phyloP scores from a whole-genome alignment of 129 eudicot species.

The carrot (Daucus carota) region DH1_v3.0 NC_030385.2:32052501-32053000 shows the following conservation, averaged over 20 bases:
- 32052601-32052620: neutral
- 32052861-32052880: neutral
- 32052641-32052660: neutral
- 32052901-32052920: neutral
- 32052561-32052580: slow-evolving; percentile 73
- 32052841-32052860: neutral
- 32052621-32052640: neutral
- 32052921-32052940: neutral
- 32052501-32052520: slow-evolving; percentile 78
- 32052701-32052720: neutral
- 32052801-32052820: neutral
- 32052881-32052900: neutral
- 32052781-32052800: neutral
- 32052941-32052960: slow-evolving; percentile 72
- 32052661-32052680: neutral
- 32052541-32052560: slow-evolving; percentile 56
- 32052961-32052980: slow-evolving; percentile 93
- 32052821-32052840: neutral
- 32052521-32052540: slow-evolving; percentile 56
- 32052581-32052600: slow-evolving; percentile 63
- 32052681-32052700: neutral
- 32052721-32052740: neutral
- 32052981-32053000: slow-evolving; percentile 98
- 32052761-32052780: neutral
- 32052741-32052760: neutral